Evolutionary conservation across 768 basidiomycete genomes (phyloP).

Genomic region (Porpolomopsis calyptriformis): DNA sequence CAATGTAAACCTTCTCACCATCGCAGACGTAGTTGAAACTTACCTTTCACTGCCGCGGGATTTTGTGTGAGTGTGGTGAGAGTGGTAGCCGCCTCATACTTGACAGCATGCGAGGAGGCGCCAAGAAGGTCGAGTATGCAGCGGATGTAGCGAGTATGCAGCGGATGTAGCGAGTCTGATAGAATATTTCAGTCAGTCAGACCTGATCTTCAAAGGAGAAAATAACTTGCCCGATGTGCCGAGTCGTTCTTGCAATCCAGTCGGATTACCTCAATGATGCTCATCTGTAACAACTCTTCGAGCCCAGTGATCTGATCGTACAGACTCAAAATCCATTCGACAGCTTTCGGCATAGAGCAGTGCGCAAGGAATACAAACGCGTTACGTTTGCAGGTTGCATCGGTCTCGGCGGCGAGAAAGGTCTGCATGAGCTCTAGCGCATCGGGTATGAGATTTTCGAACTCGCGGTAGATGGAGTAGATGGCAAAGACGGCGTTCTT

Average conservation of each 20-base stretch:
- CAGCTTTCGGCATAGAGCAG: slow-evolving; percentile 80
- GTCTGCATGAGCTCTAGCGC: slow-evolving; percentile 93
- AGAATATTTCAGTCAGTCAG: not conserved
- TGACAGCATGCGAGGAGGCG: slow-evolving; percentile 84
- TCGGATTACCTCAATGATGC: slow-evolving; percentile 86
- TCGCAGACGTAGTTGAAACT: too few species aligned
- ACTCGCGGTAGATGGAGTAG: slow-evolving; percentile 88
- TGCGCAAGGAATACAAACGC: slow-evolving; percentile 91
- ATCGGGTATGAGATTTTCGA: slow-evolving; percentile 91
- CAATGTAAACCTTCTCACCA: too few species aligned
- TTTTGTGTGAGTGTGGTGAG: slow-evolving; percentile 92
- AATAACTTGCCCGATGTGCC: slow-evolving; percentile 56
- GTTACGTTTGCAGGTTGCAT: slow-evolving; percentile 94
- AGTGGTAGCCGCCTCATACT: slow-evolving; percentile 95
- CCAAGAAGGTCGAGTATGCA: slow-evolving; percentile 88
- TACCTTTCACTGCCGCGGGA: slow-evolving; percentile 91
- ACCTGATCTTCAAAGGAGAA: not conserved
- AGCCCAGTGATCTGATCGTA: slow-evolving; percentile 73
- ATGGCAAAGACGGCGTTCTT: slow-evolving; percentile 98
- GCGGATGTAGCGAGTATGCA: slow-evolving; percentile 90
- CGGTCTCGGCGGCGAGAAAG: slow-evolving; percentile 91
- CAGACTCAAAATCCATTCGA: slow-evolving; percentile 79
- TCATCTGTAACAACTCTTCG: slow-evolving; percentile 93
- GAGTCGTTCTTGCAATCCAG: slow-evolving; percentile 83
- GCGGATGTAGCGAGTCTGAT: too few species aligned